Percentiles rank a stretch among this genome's conserved stretches.
Conservation (phyloP, 208 protist species). For the Spongospora subterranea region DNA sequence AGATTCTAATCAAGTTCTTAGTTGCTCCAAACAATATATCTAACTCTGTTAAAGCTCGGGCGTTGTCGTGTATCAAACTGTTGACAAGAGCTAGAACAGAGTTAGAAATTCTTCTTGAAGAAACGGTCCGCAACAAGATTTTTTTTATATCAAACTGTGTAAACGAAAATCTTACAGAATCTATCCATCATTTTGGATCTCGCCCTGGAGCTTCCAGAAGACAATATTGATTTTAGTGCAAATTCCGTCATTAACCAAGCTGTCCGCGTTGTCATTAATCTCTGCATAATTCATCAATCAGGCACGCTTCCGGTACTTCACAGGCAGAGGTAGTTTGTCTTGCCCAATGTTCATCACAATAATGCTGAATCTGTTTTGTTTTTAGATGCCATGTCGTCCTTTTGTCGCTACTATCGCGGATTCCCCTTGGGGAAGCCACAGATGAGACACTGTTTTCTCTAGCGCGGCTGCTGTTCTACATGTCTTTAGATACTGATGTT, state of each 20-base stretch:
- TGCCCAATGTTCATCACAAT: background rate
- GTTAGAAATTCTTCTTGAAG: background rate
- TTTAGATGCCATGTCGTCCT: background rate
- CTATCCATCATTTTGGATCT: background rate
- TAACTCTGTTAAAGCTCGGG: background rate
- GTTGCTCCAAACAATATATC: too few species aligned
- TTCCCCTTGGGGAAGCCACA: background rate
- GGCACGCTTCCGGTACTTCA: background rate
- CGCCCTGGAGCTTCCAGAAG: background rate
- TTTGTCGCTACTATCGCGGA: background rate
- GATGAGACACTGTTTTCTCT: background rate
- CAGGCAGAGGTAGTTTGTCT: background rate
- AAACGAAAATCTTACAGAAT: too few species aligned
- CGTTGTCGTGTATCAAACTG: conserved; percentile 35
- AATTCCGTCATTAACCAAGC: conserved; percentile 17
- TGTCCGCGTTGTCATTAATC: conserved; percentile 23
- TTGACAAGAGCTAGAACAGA: conserved; percentile 29
- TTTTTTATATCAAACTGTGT: background rate
- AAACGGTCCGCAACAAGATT: background rate
- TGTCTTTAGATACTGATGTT: background rate
- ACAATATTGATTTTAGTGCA: too few species aligned
- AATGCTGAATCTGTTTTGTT: background rate
- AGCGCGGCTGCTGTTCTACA: conserved; percentile 34
- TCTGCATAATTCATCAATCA: conserved; percentile 24
- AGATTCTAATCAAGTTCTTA: background rate